Percentiles rank a stretch among this genome's conserved stretches.
phyloP scores from a whole-genome alignment of 2,329 filamentous ascomycete species.

The Tolypocladium amazonense region DNA sequence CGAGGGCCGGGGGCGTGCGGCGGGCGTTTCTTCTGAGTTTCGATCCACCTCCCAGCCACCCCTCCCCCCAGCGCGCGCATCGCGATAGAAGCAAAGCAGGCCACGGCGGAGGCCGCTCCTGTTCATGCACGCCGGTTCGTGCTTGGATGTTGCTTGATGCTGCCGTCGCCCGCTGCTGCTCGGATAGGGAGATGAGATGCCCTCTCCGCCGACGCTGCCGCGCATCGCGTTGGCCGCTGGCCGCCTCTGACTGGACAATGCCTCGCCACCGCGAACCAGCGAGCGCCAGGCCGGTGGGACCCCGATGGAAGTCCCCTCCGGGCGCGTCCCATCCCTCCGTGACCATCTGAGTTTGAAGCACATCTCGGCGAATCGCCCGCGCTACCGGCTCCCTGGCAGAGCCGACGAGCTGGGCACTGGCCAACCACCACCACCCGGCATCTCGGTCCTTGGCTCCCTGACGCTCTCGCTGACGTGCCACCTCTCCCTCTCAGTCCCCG shows the following conservation, averaged over 20 bases:
- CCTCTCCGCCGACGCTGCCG: conserved; percentile 3
- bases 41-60: conserved; percentile 1
- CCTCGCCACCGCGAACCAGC: not conserved
- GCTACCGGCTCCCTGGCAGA: not conserved
- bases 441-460: not conserved
- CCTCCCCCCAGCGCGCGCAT: not conserved
- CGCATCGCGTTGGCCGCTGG: not conserved
- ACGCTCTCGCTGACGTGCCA: not conserved
- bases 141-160: not conserved
- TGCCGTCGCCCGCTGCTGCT: not conserved
- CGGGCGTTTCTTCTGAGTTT: not conserved
- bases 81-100: not conserved
- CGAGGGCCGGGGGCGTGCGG: not conserved
- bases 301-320: not conserved
- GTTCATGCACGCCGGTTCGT: not conserved
- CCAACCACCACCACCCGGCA: not conserved
- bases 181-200: not conserved
- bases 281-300: not conserved
- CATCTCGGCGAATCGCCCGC: conserved; percentile 3
- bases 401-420: not conserved
- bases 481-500: not conserved
- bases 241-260: conserved; percentile 6
- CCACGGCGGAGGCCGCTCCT: not conserved
- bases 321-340: not conserved
- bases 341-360: not conserved